Evolutionary conservation across 805 yeast genomes (phyloP).

Genomic region (Kazachstania taianensis): DNA sequence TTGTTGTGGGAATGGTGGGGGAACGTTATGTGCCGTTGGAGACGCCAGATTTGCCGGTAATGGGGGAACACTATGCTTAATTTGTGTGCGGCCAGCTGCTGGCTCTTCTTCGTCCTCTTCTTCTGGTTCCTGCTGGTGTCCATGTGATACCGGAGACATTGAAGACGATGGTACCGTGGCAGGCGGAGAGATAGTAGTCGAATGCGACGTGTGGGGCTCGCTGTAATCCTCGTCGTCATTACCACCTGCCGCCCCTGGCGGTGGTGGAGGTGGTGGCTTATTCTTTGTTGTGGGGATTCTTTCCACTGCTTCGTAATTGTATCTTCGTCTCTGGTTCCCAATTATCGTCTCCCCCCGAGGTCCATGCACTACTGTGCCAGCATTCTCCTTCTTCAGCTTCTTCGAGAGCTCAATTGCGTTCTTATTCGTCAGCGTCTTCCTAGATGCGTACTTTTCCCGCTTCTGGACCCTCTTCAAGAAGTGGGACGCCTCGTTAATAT

Average conservation of each 20-base stretch:
- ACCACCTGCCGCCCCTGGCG: slow-evolving; percentile 17
- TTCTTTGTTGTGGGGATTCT: slow-evolving; percentile 27
- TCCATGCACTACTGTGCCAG: slow-evolving; percentile 51
- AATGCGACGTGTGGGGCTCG: neutral
- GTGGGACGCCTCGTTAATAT: slow-evolving; percentile 76
- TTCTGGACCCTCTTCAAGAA: slow-evolving; percentile 68
- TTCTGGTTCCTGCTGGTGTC: slow-evolving; percentile 2
- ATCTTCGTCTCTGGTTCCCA: slow-evolving; percentile 23
- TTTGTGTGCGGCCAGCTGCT: slow-evolving; percentile 9
- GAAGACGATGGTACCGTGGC: slow-evolving; percentile 14
- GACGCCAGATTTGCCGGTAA: no score
- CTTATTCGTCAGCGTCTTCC: slow-evolving; percentile 74
- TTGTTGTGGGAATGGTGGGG: slow-evolving; percentile 5
- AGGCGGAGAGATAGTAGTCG: slow-evolving; percentile 6
- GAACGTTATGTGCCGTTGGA: slow-evolving; percentile 1
- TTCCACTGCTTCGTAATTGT: slow-evolving; percentile 20
- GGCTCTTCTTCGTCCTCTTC: slow-evolving; percentile 17
- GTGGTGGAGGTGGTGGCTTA: slow-evolving; percentile 37
- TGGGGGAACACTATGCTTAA: no score
- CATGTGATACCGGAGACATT: slow-evolving; percentile 9
- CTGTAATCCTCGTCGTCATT: slow-evolving; percentile 5
- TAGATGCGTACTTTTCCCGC: slow-evolving; percentile 76
- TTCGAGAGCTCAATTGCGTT: slow-evolving; percentile 77
- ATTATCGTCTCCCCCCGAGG: slow-evolving; percentile 31
- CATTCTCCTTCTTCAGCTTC: slow-evolving; percentile 45